Evolutionary conservation across 2,329 filamentous ascomycete species (phyloP).

Genomic region (Penicillium sp.): DNA sequence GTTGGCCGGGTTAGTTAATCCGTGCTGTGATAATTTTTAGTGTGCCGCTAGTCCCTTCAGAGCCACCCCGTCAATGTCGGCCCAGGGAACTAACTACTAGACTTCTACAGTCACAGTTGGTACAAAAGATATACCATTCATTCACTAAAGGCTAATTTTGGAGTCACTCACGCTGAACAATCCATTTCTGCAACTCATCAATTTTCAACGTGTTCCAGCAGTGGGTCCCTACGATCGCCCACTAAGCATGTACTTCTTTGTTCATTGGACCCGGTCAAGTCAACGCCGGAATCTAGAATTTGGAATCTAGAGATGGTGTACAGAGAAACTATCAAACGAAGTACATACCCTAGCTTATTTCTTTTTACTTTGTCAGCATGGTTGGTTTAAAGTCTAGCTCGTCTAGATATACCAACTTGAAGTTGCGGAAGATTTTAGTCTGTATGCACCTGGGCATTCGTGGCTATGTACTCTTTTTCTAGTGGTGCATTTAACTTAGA

Average conservation of each 20-base stretch:
- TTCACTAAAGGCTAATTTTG: no score
- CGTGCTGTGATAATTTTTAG: conserved; percentile 44
- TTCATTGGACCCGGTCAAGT: conserved; percentile 3
- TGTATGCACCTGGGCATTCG: no score
- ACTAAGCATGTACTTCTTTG: conserved; percentile 1
- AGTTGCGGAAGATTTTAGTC: no score
- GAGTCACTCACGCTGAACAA: not conserved
- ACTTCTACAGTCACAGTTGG: no score
- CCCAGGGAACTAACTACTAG: not conserved
- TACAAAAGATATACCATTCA: no score
- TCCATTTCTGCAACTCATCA: not conserved
- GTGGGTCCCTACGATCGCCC: conserved; percentile 4
- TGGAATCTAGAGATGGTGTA: not conserved
- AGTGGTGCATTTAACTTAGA: no score
- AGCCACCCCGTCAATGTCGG: conserved; percentile 25
- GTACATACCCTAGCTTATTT: not conserved
- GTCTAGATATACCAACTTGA: no score
- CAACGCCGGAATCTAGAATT: not conserved
- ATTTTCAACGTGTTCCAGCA: not conserved
- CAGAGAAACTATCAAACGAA: not conserved
- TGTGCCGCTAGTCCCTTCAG: conserved; percentile 48
- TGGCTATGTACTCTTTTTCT: no score
- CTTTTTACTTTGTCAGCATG: no score
- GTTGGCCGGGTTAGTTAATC: conserved; percentile 42
- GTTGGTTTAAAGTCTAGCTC: no score